These are phyloP conservation scores for Powellomyces hirtus DNA, from an alignment of 192 early-diverging fungal species.

Conservation along the genomic window DNA sequence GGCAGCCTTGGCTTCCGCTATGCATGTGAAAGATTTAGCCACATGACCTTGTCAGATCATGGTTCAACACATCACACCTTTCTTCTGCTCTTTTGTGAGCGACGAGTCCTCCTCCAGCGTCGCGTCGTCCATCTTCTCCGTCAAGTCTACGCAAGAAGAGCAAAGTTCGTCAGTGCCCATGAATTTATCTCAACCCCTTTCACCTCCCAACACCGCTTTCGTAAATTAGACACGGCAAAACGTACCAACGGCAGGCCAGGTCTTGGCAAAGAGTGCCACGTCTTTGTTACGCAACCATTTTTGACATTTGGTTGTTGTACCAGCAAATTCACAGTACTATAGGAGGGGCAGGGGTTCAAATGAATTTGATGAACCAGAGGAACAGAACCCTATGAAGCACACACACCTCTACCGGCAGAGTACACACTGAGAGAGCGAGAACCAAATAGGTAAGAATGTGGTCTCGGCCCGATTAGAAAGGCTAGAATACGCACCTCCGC, in stretches of 20 bases:
- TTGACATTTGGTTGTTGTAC: constrained; percentile 78
- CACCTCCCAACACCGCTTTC: no score
- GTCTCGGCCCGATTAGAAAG: not conserved
- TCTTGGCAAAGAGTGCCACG: constrained; percentile 53
- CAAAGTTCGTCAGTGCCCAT: not conserved
- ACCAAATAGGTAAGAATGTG: not conserved
- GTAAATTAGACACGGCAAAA: no score
- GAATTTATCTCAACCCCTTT: not conserved
- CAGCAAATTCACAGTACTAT: constrained; percentile 93
- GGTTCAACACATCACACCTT: not conserved
- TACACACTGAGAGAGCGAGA: not conserved
- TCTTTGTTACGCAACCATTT: constrained; percentile 67
- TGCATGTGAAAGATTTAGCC: constrained; percentile 10
- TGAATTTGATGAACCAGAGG: not conserved
- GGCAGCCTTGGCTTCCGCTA: constrained; percentile 69
- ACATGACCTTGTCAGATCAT: no score
- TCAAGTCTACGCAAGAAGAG: not conserved
- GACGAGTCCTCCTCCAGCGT: constrained; percentile 1
- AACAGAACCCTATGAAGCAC: not conserved
- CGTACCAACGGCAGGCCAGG: constrained; percentile 49
- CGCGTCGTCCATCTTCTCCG: not conserved
- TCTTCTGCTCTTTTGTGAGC: constrained; percentile 15
- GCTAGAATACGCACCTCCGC: constrained; percentile 18
- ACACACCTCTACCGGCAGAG: not conserved
- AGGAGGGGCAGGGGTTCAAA: no score